Evolutionary conservation across 768 basidiomycete species (phyloP).

Genomic region (Lentinula guzmanii): DNA sequence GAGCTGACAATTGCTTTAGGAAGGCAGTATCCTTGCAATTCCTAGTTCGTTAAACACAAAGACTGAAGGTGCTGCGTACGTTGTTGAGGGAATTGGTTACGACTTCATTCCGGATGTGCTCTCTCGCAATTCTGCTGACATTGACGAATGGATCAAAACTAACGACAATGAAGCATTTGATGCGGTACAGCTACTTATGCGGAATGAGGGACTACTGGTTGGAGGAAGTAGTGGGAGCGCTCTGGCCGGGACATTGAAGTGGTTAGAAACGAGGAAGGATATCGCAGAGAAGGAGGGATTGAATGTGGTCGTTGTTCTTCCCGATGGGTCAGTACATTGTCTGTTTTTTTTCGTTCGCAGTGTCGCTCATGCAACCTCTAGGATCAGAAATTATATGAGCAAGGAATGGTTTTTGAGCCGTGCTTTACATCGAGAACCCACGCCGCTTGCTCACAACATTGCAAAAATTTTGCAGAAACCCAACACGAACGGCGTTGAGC

Average conservation of each 20-base stretch:
- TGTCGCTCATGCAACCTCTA: constrained; percentile 17
- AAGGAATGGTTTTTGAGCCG: constrained; percentile 86
- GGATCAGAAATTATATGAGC: constrained; percentile 92
- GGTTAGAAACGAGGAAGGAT: constrained; percentile 60
- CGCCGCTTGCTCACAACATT: constrained; percentile 48
- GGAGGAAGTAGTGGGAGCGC: constrained; percentile 93
- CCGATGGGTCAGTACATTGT: constrained; percentile 70
- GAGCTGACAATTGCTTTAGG: constrained; percentile 31
- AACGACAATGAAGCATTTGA: constrained; percentile 76
- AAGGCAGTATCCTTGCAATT: constrained; percentile 81
- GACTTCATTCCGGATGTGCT: constrained; percentile 90
- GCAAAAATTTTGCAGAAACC: constrained; percentile 23
- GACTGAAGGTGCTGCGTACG: constrained; percentile 49
- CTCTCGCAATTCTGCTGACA: constrained; percentile 47
- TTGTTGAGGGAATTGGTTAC: constrained; percentile 96
- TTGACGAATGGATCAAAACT: constrained; percentile 86
- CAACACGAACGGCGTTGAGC: neutral
- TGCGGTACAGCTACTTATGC: constrained; percentile 71
- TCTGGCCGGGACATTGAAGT: constrained; percentile 69
- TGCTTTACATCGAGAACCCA: constrained; percentile 48
- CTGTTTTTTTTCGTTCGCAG: neutral
- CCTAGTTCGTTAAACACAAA: constrained; percentile 59
- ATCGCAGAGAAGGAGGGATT: constrained; percentile 62
- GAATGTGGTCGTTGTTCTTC: constrained; percentile 86
- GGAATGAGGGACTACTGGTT: constrained; percentile 81